Evolutionary conservation across 2,329 filamentous ascomycete species (phyloP), one percentile per base, ranked within the genome.

Genomic region (Calonectria henricotiae): DNA sequence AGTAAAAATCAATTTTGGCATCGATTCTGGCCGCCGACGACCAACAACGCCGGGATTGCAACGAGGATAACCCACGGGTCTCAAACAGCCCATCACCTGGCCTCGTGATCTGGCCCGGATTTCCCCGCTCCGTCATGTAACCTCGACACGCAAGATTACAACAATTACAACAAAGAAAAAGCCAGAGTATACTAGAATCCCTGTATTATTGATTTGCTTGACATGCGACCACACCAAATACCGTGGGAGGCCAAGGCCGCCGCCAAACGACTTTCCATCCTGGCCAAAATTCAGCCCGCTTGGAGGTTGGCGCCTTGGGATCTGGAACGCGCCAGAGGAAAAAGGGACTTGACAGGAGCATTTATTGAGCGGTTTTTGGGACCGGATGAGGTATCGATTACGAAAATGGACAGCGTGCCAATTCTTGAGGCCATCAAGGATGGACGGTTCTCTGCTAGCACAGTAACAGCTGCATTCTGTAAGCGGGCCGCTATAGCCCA

Each of bases 401-500:
- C 55, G 9, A 35, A n/a, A 2, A 55, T 67, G 65, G 58, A 67
- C 7, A 67, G 58, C n/a, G 8, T 62, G 6, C 58, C 35, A n/a
- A 67, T 67, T 17, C 25, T 67, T 5, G 35, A 67, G 3, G 37
- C 37, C n/a, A 43, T 67, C 7, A 46, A 62, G 15, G 20, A 54
- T 20, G 58, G 58, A 7, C 23, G 30, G 3, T 37, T 67, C 4
- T 62, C 65, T 0, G 55, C 65, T 2, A 54, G 7, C 6, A 25
- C 25, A 17, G 88, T 90, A 5, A 83, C 85, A 1, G 80, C 78
- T 12, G 88, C 87, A 0, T 91, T 87, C 75, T 87, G 85, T 77
- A 87, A 87, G 76, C 76, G 83, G 17, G 84, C 84, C 3, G 83
- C 84, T 0, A 78, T 86, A 27, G 88, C 89, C 0, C 89, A 91